Percentiles rank a stretch among this genome's conserved stretches.
These are phyloP conservation scores for Aspergillus ibericus DNA, from an alignment of 2,329 filamentous ascomycete species.

Conservation along the genomic window DNA sequence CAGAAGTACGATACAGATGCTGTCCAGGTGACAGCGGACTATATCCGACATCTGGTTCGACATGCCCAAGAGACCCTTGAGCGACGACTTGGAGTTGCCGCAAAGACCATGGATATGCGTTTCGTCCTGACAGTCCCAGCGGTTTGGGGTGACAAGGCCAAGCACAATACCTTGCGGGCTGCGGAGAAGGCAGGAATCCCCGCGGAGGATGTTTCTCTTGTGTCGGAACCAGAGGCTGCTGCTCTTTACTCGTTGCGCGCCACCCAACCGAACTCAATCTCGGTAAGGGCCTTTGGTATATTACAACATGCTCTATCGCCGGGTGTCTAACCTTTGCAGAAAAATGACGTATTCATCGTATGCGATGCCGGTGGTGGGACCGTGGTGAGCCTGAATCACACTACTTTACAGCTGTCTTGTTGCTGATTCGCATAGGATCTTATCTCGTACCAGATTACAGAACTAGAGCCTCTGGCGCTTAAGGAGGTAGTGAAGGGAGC, in stretches of 20 bases:
- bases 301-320: too few relatives aligned
- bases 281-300: slow-evolving; percentile 17
- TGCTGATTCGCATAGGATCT: slow-evolving; percentile 23
- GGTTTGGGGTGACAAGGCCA: slow-evolving; percentile 38
- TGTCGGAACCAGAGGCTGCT: slow-evolving; percentile 35
- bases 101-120: slow-evolving; percentile 22
- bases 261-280: slow-evolving; percentile 28
- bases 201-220: slow-evolving; percentile 10
- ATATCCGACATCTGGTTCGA: background rate
- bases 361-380: slow-evolving; percentile 44
- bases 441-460: slow-evolving; percentile 30
- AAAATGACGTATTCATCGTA: slow-evolving; percentile 34
- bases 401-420: background rate
- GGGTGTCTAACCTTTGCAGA: slow-evolving; percentile 11
- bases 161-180: slow-evolving; percentile 30
- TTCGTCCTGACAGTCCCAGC: slow-evolving; percentile 34
- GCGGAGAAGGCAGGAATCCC: slow-evolving; percentile 19
- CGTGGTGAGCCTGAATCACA: slow-evolving; percentile 20
- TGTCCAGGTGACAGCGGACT: background rate
- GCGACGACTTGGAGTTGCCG: slow-evolving; percentile 9
- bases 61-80: slow-evolving; percentile 9
- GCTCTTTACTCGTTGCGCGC: slow-evolving; percentile 31
- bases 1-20: background rate
- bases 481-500: slow-evolving; percentile 27
- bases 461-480: slow-evolving; percentile 19